Percentiles rank a stretch among this genome's conserved stretches.
Conservation (phyloP, 495 filamentous ascomycete species). For the Podospora conica region DNA sequence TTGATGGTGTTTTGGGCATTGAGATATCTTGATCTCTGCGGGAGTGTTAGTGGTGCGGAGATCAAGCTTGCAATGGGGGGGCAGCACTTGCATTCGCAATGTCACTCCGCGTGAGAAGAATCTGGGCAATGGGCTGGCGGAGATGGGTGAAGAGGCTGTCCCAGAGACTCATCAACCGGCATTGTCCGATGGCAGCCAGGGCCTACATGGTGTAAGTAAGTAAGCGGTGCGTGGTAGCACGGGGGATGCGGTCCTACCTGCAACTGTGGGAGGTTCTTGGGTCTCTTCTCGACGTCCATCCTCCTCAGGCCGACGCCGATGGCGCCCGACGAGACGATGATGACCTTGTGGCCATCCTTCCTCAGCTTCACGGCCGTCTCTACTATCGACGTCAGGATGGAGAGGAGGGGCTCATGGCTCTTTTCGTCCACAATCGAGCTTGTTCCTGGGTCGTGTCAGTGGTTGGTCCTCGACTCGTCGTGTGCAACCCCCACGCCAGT, state of each 20-base stretch:
- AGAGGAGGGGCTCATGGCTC: slow-evolving; percentile 93
- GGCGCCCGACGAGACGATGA: slow-evolving; percentile 93
- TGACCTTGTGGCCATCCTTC: slow-evolving; percentile 87
- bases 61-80: too few species aligned
- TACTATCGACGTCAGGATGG: slow-evolving; percentile 82
- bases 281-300: slow-evolving; percentile 84
- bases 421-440: slow-evolving; percentile 97
- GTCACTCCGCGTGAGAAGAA: slow-evolving; percentile 91
- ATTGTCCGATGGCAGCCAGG: slow-evolving; percentile 92
- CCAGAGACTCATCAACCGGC: slow-evolving; percentile 91
- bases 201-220: slow-evolving; percentile 48
- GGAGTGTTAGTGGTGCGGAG: slow-evolving; percentile 4
- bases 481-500: not conserved
- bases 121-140: slow-evolving; percentile 84
- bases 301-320: slow-evolving; percentile 86
- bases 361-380: slow-evolving; percentile 81
- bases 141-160: slow-evolving; percentile 85
- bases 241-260: slow-evolving; percentile 47
- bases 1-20: slow-evolving; percentile 93
- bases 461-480: not conserved
- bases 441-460: slow-evolving; percentile 56
- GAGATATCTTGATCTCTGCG: slow-evolving; percentile 80
- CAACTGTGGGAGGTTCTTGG: slow-evolving; percentile 78
- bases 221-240: not conserved
- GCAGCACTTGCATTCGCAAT: slow-evolving; percentile 75